Evolutionary conservation across 2,329 filamentous ascomycete genomes (phyloP), one percentile per base, ranked within the genome.

Genomic region (Ophiostoma ulmi): DNA sequence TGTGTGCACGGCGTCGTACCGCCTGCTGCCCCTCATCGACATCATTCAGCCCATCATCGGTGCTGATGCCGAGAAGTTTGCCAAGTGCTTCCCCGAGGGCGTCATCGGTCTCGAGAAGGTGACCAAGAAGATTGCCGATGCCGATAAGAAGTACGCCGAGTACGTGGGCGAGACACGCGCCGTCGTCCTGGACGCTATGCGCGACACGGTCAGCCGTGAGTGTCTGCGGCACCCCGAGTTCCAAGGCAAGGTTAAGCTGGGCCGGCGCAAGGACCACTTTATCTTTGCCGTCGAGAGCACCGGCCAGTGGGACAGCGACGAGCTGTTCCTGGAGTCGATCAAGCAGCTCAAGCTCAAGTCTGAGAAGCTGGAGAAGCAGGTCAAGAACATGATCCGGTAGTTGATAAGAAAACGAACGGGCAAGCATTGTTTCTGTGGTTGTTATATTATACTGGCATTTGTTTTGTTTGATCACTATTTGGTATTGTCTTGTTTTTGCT

Each of bases 211-310:
- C 73, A 96, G 91, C 80, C 88, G 95, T 75, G 96, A 99, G 82
- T 95, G 91, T 77, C 81, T 99, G 77, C 88, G 95, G 68, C 94
- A 99, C 78, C 85, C 90, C 36, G 95, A 98, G 81, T 98, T 99
- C 82, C 88, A 95, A 80, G 92, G 89, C 78, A 99, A 97, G 84
- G 95, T 99, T 74, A 94, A 93, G 84, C 87, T 99, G 41, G 95
- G 95, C 63, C 86, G 96, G 70, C 84, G 93, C 76, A 86, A 93
- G 74, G 95, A 99, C 79, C 96, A 99, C 82, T 99, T 99, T 80
- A 98, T 99, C 80, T 99, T 95, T 84, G 91, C 89, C 70, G 86
- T 99, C 48, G 95, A 99, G 84, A 97, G 94, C 83, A 90, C 93
- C 0, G 96, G 95, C 6, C 95, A 99, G 82, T 97, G 93, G 84